A percentile compares a stretch with the other conserved stretches of the same genome.
Evolutionary conservation across 805 yeast species (phyloP).

Genomic region (Nakazawaea holstii): DNA sequence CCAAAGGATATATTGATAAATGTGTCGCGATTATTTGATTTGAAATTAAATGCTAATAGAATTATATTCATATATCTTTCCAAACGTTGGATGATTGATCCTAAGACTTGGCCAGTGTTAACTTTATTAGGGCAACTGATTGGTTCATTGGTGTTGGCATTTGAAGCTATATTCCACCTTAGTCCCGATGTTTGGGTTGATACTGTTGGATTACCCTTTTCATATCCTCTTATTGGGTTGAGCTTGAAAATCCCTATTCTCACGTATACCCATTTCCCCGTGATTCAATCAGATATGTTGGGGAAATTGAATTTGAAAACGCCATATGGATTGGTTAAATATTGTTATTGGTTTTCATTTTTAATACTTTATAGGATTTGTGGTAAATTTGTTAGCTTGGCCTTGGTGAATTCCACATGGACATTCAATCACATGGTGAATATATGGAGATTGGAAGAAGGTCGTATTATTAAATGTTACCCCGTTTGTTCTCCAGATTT

Average conservation of each 20-base stretch:
- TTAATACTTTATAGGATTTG: conserved; percentile 57
- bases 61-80: conserved; percentile 59
- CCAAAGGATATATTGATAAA: conserved; percentile 45
- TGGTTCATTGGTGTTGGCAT: conserved; percentile 65
- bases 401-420: conserved; percentile 87
- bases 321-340: conserved; percentile 32
- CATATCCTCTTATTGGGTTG: conserved; percentile 59
- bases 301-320: conserved; percentile 39
- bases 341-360: conserved; percentile 67
- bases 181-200: conserved; percentile 91
- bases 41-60: conserved; percentile 41
- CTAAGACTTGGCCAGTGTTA: conserved; percentile 66
- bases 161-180: conserved; percentile 63
- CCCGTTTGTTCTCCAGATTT: conserved; percentile 87
- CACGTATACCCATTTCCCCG: conserved; percentile 93
- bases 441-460: conserved; percentile 53
- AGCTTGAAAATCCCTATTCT: conserved; percentile 67
- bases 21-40: conserved; percentile 51
- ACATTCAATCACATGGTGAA: conserved; percentile 66
- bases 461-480: conserved; percentile 48
- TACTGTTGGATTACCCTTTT: conserved; percentile 90
- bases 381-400: conserved; percentile 62
- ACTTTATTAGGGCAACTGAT: conserved; percentile 85
- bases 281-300: conserved; percentile 85
- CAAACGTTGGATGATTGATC: conserved; percentile 58